Conservation (phyloP, 495 filamentous ascomycete genomes). For the Penicillium maclennaniae region DNA sequence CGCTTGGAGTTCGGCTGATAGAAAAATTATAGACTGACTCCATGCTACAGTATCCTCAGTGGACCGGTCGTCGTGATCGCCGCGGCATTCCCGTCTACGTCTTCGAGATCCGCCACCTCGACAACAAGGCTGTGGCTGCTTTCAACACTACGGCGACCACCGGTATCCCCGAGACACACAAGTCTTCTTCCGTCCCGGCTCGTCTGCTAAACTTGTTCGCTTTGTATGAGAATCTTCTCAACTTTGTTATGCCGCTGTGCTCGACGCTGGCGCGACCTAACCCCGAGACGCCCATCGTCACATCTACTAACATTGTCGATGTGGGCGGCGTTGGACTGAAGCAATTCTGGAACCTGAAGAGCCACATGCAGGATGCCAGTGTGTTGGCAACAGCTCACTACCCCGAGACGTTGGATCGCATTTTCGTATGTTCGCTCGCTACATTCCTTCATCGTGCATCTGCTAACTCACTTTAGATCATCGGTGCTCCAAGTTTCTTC, state of each 20-base stretch:
- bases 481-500: constrained; percentile 87
- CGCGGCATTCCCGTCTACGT: constrained; percentile 88
- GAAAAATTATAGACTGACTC: background rate
- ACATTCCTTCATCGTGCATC: background rate
- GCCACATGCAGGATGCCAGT: constrained; percentile 86
- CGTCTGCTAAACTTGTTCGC: constrained; percentile 79
- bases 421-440: constrained; percentile 58
- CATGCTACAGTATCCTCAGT: constrained; percentile 74
- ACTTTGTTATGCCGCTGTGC: constrained; percentile 80
- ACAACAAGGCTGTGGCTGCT: constrained; percentile 71
- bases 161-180: constrained; percentile 56
- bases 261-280: constrained; percentile 68
- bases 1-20: background rate
- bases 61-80: constrained; percentile 81
- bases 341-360: constrained; percentile 91
- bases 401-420: constrained; percentile 82
- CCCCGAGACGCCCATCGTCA: constrained; percentile 73
- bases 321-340: constrained; percentile 77
- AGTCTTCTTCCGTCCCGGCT: constrained; percentile 47
- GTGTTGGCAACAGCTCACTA: constrained; percentile 86
- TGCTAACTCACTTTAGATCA: constrained; percentile 52
- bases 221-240: constrained; percentile 83
- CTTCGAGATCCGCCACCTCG: constrained; percentile 77
- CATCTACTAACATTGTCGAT: constrained; percentile 86
- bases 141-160: constrained; percentile 62